These are phyloP conservation scores for Garcia nutans DNA, from an alignment of 345 rosid species.

Conservation along the genomic window DNA sequence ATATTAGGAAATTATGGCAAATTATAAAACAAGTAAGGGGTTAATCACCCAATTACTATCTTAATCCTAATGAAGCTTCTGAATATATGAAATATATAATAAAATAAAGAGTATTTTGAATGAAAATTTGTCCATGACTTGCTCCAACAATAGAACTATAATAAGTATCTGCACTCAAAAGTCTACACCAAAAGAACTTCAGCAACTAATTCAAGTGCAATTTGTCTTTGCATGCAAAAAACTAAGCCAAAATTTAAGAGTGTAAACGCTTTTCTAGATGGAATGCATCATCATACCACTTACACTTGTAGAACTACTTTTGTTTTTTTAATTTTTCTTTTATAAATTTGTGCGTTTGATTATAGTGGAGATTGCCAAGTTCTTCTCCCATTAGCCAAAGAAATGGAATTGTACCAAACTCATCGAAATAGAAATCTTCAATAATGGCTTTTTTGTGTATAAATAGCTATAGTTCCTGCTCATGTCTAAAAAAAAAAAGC, in stretches of 20 bases:
- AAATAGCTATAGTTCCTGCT: slow-evolving; percentile 25
- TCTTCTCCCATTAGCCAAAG: slow-evolving; percentile 14
- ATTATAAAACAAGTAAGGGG: too few species aligned
- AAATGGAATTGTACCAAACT: slow-evolving; percentile 51
- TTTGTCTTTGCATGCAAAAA: slow-evolving; percentile 25
- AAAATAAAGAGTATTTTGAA: too few species aligned
- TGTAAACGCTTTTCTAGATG: slow-evolving; percentile 22
- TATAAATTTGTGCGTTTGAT: background rate
- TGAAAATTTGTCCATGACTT: too few species aligned
- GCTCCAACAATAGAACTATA: background rate
- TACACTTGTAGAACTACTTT: background rate
- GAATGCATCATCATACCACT: slow-evolving; percentile 36
- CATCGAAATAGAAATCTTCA: slow-evolving; percentile 30
- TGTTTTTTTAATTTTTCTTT: background rate
- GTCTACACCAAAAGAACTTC: background rate
- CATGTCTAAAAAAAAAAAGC: too few species aligned
- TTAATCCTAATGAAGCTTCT: too few species aligned
- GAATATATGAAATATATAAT: too few species aligned
- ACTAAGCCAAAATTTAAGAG: slow-evolving; percentile 39
- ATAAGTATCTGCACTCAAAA: background rate
- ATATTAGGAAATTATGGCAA: too few species aligned
- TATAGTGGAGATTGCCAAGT: slow-evolving; percentile 25
- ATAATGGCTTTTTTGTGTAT: slow-evolving; percentile 33
- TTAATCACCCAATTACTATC: too few species aligned
- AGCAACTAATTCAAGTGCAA: slow-evolving; percentile 8